Conservation (phyloP, 208 protist genomes). For the Leishmania martiniquensis region DNA sequence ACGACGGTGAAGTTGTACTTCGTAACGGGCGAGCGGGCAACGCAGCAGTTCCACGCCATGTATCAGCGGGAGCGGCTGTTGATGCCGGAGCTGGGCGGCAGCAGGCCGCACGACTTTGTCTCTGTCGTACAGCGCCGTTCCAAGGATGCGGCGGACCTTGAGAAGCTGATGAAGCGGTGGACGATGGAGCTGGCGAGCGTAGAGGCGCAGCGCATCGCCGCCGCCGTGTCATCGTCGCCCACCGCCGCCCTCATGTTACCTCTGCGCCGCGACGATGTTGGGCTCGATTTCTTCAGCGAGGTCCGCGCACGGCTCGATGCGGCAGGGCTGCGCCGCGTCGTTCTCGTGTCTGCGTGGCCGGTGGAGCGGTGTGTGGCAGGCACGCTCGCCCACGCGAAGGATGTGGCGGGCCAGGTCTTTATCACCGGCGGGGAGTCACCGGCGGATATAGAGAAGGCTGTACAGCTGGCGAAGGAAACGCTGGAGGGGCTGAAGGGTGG, state of each 20-base stretch:
- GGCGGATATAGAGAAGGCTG: conserved; percentile 39
- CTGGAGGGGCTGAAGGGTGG: conserved; percentile 72
- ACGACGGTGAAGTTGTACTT: conserved; percentile 83
- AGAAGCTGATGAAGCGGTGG: conserved; percentile 62
- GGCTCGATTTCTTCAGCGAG: conserved; percentile 63
- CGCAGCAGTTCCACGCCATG: conserved; percentile 53
- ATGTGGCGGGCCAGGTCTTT: conserved; percentile 65
- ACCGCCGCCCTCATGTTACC: conserved; percentile 15
- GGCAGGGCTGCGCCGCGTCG: conserved; percentile 33
- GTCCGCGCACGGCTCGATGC: conserved; percentile 39
- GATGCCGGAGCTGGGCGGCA: conserved; percentile 65
- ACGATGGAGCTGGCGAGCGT: conserved; percentile 56
- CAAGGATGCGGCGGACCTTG: conserved; percentile 53
- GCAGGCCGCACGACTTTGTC: conserved; percentile 65
- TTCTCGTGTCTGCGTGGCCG: conserved; percentile 69
- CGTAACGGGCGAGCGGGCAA: conserved; percentile 68
- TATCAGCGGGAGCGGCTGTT: conserved; percentile 68
- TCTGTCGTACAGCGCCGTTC: conserved; percentile 38
- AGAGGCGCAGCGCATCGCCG: conserved; percentile 45
- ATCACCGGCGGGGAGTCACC: conserved; percentile 52
- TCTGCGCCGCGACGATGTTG: conserved; percentile 71
- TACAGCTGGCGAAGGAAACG: conserved; percentile 35
- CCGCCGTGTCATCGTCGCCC: not conserved
- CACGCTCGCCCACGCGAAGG: conserved; percentile 25
- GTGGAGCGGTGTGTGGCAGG: conserved; percentile 21